Percentiles rank a stretch among this genome's conserved stretches.
Conservation (phyloP, 2,329 filamentous ascomycete genomes). For the Neofusicoccum kwambonambiense region DNA sequence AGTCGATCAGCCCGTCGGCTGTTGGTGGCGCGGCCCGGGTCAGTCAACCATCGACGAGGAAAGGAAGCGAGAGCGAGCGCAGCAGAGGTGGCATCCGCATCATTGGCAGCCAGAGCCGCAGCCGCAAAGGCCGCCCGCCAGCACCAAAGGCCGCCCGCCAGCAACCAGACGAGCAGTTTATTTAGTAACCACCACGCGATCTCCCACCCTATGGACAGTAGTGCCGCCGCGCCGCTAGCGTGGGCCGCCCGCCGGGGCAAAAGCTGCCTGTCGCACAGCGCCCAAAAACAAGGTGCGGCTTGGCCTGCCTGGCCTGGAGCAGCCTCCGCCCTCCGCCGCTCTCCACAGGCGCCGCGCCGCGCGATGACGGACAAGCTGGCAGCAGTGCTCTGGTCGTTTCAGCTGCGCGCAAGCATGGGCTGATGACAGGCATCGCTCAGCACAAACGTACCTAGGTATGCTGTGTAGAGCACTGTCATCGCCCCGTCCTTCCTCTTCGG, state of each 20-base stretch:
- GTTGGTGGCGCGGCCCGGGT: not conserved
- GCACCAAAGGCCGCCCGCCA: not conserved
- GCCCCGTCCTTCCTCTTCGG: not conserved
- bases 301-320: not conserved
- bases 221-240: not conserved
- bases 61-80: constrained; percentile 1
- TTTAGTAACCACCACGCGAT: constrained; percentile 1
- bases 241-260: not conserved
- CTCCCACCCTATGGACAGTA: not conserved
- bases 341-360: not conserved
- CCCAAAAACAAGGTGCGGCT: constrained; percentile 5
- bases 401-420: not conserved
- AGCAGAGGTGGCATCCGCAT: too few relatives aligned
- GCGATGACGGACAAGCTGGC: not conserved
- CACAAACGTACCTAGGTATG: not conserved
- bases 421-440: not conserved
- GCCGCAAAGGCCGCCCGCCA: not conserved
- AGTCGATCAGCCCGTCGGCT: constrained; percentile 9
- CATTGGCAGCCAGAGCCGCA: not conserved
- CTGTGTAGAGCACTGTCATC: not conserved
- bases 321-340: not conserved
- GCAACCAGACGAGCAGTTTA: not conserved
- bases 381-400: not conserved
- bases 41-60: not conserved
- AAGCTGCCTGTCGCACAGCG: not conserved